A percentile compares a stretch with the other conserved stretches of the same genome.
Evolutionary conservation across 176 grass and related monocot species (phyloP).

Genomic region (Areca catechu): DNA sequence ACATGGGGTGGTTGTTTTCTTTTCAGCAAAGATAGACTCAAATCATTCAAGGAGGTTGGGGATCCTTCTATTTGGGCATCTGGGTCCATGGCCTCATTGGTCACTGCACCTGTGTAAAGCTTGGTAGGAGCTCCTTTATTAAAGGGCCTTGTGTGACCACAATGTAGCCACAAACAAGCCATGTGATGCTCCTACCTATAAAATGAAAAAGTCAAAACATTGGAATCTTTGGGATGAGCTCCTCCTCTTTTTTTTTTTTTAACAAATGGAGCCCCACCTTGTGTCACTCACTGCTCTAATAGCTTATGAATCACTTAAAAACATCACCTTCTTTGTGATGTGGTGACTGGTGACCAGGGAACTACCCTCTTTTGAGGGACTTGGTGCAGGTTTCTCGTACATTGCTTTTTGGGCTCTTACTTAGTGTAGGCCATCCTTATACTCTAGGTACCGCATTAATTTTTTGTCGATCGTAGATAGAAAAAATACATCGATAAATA

Average conservation of each 20-base stretch:
- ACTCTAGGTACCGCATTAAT: too few species aligned
- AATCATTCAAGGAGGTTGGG: conserved; percentile 40
- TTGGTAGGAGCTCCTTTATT: conserved; percentile 13
- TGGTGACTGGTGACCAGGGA: too few species aligned
- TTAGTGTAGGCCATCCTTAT: too few species aligned
- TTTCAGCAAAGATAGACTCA: conserved; percentile 21
- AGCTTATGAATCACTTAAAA: conserved; percentile 1
- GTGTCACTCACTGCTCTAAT: not conserved
- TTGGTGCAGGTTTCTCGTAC: too few species aligned
- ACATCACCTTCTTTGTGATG: too few species aligned
- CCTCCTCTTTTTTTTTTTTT: too few species aligned
- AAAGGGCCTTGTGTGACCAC: conserved; percentile 32
- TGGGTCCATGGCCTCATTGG: conserved; percentile 7
- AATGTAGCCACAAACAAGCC: conserved; percentile 19
- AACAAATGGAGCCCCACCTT: not conserved
- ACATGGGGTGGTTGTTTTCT: conserved; percentile 32
- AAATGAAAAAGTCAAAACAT: conserved; percentile 27
- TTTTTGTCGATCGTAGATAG: too few species aligned
- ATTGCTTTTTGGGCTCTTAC: too few species aligned
- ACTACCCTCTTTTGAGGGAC: too few species aligned
- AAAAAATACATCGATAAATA: too few species aligned
- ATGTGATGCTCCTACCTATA: conserved; percentile 31
- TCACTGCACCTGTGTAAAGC: conserved; percentile 2
- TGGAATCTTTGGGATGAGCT: conserved; percentile 5
- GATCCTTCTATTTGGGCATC: conserved; percentile 27